Evolutionary conservation across 495 filamentous ascomycete genomes (phyloP).

Genomic region (Daldinia decipiens): DNA sequence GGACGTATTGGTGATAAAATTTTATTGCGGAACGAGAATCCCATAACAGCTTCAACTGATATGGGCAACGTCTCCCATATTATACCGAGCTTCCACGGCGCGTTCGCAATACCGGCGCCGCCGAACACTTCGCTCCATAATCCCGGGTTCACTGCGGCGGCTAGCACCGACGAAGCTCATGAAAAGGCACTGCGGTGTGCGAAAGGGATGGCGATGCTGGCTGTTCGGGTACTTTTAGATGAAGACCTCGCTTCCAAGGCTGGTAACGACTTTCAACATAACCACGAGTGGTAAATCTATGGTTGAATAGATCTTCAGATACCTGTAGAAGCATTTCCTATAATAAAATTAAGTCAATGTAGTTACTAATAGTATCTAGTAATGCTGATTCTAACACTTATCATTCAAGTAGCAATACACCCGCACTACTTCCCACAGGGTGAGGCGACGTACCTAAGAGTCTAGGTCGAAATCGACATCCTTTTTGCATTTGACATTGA

Average conservation of each 20-base stretch:
- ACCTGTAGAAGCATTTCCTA: neutral
- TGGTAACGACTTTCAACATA: slow-evolving; percentile 53
- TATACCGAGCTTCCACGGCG: slow-evolving; percentile 67
- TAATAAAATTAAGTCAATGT: neutral
- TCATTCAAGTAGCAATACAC: too few species aligned
- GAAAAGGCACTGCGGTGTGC: slow-evolving; percentile 60
- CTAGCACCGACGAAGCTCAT: slow-evolving; percentile 61
- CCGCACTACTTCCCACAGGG: neutral
- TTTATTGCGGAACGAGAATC: slow-evolving; percentile 52
- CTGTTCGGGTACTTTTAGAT: slow-evolving; percentile 60
- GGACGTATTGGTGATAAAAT: slow-evolving; percentile 49
- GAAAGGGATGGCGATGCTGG: slow-evolving; percentile 67
- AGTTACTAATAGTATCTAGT: too few species aligned
- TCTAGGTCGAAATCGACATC: neutral
- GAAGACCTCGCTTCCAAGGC: slow-evolving; percentile 56
- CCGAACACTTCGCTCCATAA: slow-evolving; percentile 64
- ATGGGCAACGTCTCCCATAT: slow-evolving; percentile 68
- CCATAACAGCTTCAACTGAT: slow-evolving; percentile 56
- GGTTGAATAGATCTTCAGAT: neutral
- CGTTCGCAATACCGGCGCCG: slow-evolving; percentile 62
- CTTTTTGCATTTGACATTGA: neutral
- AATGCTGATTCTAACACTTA: neutral
- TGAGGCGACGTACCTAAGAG: neutral
- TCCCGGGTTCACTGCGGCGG: slow-evolving; percentile 62
- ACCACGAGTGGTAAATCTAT: slow-evolving; percentile 22